phyloP scores from a whole-genome alignment of 1,284 basidiomycete species.

The Melampsora abietis-canadensis region DNA sequence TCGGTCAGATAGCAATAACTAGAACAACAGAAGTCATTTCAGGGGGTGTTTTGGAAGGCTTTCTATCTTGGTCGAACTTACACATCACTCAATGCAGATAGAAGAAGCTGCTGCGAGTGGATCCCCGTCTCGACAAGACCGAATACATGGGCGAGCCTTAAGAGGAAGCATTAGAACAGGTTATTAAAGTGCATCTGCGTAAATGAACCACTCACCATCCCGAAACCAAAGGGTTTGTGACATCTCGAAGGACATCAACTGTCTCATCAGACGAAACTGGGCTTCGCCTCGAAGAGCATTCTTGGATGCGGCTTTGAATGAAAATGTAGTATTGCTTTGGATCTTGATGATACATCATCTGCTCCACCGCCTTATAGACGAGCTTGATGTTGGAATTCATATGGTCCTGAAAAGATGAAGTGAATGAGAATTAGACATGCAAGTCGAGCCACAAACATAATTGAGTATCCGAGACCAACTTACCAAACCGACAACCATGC shows the following conservation, averaged over 20 bases:
- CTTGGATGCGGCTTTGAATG: constrained; percentile 18
- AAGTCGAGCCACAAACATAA: not conserved
- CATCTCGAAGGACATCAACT: constrained; percentile 34
- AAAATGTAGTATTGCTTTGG: constrained; percentile 11
- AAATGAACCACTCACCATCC: constrained; percentile 10
- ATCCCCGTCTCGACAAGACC: constrained; percentile 38
- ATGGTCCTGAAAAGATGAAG: constrained; percentile 6
- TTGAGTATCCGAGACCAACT: not conserved
- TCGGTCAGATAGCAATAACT: constrained; percentile 39
- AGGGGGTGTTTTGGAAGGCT: not conserved
- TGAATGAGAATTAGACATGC: not conserved
- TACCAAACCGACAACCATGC: not conserved
- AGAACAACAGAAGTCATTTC: not conserved
- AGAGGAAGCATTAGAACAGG: not conserved
- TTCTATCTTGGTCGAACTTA: not conserved
- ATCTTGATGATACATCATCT: constrained; percentile 13
- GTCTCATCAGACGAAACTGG: constrained; percentile 18
- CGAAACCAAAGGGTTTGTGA: constrained; percentile 25
- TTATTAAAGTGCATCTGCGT: too few species aligned
- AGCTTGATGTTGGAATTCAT: constrained; percentile 19
- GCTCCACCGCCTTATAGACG: constrained; percentile 28
- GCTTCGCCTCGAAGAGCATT: constrained; percentile 17
- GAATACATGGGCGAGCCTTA: constrained; percentile 36
- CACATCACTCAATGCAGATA: constrained; percentile 40
- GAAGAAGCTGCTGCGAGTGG: constrained; percentile 33